Conservation (phyloP, 1,284 basidiomycete species). For the Pascua sp. region DNA sequence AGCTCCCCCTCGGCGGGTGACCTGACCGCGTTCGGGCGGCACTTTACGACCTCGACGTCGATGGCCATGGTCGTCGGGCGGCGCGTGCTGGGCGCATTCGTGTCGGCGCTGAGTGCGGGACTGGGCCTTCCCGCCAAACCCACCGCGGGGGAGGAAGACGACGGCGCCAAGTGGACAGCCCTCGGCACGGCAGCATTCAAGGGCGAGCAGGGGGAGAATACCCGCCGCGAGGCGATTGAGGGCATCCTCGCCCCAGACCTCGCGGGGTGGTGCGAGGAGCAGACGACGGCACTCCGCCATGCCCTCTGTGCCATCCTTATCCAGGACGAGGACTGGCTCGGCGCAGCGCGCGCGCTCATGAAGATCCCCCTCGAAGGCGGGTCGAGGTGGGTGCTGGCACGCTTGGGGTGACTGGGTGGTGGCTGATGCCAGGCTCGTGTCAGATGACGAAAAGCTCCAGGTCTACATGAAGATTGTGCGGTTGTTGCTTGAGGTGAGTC, state of each 20-base stretch:
- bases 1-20: conserved; percentile 56
- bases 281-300: conserved; percentile 80
- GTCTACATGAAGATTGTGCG: conserved; percentile 93
- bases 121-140: not conserved
- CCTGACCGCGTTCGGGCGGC: conserved; percentile 36
- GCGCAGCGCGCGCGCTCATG: conserved; percentile 85
- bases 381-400: conserved; percentile 60
- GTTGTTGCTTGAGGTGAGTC: conserved; percentile 78
- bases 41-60: conserved; percentile 38
- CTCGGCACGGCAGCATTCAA: conserved; percentile 29
- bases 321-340: conserved; percentile 84
- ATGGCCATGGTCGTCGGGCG: conserved; percentile 45
- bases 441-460: conserved; percentile 80
- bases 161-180: conserved; percentile 23
- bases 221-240: conserved; percentile 35
- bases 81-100: conserved; percentile 37
- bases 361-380: conserved; percentile 86
- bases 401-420: not conserved
- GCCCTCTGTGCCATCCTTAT: conserved; percentile 87
- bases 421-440: conserved; percentile 56
- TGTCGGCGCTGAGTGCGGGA: conserved; percentile 34
- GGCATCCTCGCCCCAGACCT: conserved; percentile 48
- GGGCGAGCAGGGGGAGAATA: conserved; percentile 22
- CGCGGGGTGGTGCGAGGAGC: conserved; percentile 79
- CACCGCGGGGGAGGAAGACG: conserved; percentile 18